Evolutionary conservation across 768 basidiomycete genomes (phyloP), one percentile per base, ranked within the genome.

Genomic region (Melanogaster broomeanus): DNA sequence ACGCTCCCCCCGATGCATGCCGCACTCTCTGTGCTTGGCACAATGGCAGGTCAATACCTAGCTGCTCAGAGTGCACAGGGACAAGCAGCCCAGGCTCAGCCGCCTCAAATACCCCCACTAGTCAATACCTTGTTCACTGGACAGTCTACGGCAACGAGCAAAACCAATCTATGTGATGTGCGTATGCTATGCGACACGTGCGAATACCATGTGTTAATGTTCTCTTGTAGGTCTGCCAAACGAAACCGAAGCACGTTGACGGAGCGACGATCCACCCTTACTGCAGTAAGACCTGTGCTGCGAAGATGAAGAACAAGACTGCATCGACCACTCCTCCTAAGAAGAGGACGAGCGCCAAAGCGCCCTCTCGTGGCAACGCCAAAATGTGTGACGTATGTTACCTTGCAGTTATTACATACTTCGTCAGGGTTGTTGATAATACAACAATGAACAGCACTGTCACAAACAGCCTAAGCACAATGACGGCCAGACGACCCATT

Each of bases 211-310:
- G 41, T 31, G 43, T 18, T 47, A 22, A 58, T 21, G 25, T 25
- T 37, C 28, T 42, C 35, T 53, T 52, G 19, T 44, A 85, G 84
- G 70, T 74, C 37, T 87, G 84, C 61, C 77, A 81, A 51, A 55
- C 70, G 30, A 76, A 78, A 43, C 82, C 83, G 21, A 85, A 80
- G 57, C 77, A 78, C 59, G 71, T 72, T 56, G 84, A 84, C 52
- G 81, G 81, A 12, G 69, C 64, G 42, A 82, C 77, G 61, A 77
- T 74, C 5, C 83, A 84, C 61, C 73, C 77, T 0, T 85, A 77
- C 57, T 85, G 83, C 57, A 70, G 81, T 60, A 85, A 80, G 69
- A 75, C 74, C 6, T 85, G 83, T 60, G 72, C 73, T 37, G 79
- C 82, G n/a, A 61, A 78, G 76, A 67, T 70, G 50, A 58, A 71